phyloP scores from a whole-genome alignment of 331 rosid genomes.

The Quercus phellos region DNA sequence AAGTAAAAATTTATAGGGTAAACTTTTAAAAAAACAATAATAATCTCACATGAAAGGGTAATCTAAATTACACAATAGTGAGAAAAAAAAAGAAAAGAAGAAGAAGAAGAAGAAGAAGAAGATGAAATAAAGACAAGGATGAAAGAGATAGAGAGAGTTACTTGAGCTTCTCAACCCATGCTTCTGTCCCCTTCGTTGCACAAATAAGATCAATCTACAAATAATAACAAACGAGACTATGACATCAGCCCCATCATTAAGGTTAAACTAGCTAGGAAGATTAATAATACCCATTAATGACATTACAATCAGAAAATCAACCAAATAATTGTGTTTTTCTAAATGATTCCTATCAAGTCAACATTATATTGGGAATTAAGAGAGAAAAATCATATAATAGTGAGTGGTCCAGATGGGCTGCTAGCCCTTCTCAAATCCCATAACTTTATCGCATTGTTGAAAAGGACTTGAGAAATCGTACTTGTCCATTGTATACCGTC shows the following conservation, averaged over 20 bases:
- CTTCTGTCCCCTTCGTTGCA: conserved; percentile 56
- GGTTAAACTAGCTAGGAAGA: background rate
- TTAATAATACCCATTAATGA: background rate
- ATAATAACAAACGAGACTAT: background rate
- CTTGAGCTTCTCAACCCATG: conserved; percentile 70
- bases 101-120: too few species aligned
- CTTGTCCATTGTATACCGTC: conserved; percentile 87
- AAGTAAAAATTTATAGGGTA: too few species aligned
- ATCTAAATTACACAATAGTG: background rate
- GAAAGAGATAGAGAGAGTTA: conserved; percentile 20
- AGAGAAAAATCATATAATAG: background rate
- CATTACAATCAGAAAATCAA: background rate
- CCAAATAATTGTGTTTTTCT: background rate
- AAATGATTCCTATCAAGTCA: background rate
- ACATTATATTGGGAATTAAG: background rate
- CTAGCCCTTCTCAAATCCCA: background rate
- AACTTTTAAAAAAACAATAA: too few species aligned
- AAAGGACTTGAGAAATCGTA: conserved; percentile 19
- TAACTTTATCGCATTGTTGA: background rate
- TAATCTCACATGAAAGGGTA: too few species aligned
- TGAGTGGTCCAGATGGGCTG: background rate
- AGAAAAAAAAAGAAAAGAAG: background rate
- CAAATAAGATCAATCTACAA: conserved; percentile 50
- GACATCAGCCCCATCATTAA: background rate
- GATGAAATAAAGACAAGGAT: background rate